Conservation (phyloP, 768 basidiomycete genomes). For the Hygrocybe coccinea region DNA sequence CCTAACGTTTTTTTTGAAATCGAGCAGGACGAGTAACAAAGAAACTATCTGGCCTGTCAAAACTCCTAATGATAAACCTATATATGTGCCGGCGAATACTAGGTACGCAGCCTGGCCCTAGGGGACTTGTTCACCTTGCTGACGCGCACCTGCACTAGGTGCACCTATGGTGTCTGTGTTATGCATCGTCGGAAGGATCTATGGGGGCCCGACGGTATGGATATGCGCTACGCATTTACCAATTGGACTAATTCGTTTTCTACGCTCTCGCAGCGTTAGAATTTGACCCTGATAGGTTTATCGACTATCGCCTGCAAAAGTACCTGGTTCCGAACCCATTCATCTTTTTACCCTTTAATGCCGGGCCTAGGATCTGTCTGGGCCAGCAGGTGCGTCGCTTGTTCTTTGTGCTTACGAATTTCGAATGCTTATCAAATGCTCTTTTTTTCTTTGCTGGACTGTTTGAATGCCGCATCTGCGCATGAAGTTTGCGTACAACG, state of each 20-base stretch:
- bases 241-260: not conserved
- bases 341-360: conserved; percentile 53
- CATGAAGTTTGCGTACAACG: conserved; percentile 58
- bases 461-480: not conserved
- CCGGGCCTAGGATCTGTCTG: conserved; percentile 48
- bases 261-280: conserved; percentile 36
- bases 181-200: conserved; percentile 61
- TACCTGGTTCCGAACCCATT: conserved; percentile 55
- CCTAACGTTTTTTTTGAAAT: not conserved
- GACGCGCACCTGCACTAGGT: conserved; percentile 19
- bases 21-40: conserved; percentile 19
- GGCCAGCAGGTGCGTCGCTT: conserved; percentile 40
- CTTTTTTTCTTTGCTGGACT: not conserved
- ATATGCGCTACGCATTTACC: not conserved
- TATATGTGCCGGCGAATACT: conserved; percentile 39
- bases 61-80: conserved; percentile 31
- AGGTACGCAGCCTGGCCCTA: conserved; percentile 15
- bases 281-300: conserved; percentile 66
- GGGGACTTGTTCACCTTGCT: not conserved
- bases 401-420: not conserved
- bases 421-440: not conserved
- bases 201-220: conserved; percentile 63
- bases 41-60: conserved; percentile 25
- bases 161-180: conserved; percentile 44
- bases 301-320: conserved; percentile 54